phyloP scores from a whole-genome alignment of 805 yeast species.

The Zygosaccharomyces rouxii region DNA sequence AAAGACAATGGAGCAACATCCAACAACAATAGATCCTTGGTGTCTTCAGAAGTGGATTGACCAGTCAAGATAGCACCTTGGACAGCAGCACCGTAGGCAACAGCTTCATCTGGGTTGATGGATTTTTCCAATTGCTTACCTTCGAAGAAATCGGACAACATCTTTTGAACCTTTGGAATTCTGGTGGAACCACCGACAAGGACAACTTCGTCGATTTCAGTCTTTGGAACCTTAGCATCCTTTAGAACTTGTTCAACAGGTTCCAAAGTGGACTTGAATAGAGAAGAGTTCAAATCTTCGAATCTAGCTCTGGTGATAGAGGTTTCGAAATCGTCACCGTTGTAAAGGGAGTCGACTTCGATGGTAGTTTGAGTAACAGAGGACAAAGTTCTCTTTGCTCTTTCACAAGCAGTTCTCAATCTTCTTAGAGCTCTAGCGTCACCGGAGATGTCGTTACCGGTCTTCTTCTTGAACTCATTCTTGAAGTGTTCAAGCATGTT shows the following conservation, averaged over 20 bases:
- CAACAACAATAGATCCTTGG: constrained; percentile 90
- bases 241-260: constrained; percentile 94
- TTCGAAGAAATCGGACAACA: constrained; percentile 90
- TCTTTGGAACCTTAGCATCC: constrained; percentile 82
- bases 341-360: constrained; percentile 92
- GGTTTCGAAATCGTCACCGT: constrained; percentile 93
- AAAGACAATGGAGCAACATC: constrained; percentile 98
- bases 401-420: constrained; percentile 98
- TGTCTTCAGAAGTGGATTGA: constrained; percentile 82
- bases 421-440: constrained; percentile 97
- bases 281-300: constrained; percentile 90
- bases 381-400: constrained; percentile 97
- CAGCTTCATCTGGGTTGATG: constrained; percentile 99
- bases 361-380: constrained; percentile 94
- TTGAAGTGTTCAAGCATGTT: constrained; percentile 90
- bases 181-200: constrained; percentile 98
- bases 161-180: constrained; percentile 96
- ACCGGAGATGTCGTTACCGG: constrained; percentile 81
- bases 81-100: constrained; percentile 99
- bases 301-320: constrained; percentile 96
- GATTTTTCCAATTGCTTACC: constrained; percentile 96
- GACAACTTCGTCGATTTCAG: constrained; percentile 88
- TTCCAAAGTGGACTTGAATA: constrained; percentile 88
- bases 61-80: constrained; percentile 99
- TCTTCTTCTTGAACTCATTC: constrained; percentile 92